These are phyloP conservation scores for Triticum monococcum DNA, from an alignment of 176 grass and related monocot species.

Conservation along the genomic window DNA sequence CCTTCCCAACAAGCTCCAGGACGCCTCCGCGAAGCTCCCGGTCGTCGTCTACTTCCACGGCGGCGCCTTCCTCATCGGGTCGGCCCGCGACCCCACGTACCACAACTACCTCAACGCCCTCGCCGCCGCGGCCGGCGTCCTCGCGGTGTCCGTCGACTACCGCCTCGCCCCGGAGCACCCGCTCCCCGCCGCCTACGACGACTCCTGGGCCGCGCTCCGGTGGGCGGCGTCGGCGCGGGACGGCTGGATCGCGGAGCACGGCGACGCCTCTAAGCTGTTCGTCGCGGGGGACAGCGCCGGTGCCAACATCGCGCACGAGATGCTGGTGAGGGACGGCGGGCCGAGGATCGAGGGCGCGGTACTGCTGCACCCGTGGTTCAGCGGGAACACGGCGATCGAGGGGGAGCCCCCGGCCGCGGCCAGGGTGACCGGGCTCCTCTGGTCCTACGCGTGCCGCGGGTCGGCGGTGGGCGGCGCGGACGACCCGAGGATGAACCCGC, in stretches of 20 bases:
- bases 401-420: neutral
- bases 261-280: constrained; percentile 44
- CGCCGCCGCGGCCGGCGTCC: constrained; percentile 22
- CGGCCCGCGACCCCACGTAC: constrained; percentile 32
- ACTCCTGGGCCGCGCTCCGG: constrained; percentile 31
- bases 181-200: constrained; percentile 54
- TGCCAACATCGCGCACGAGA: constrained; percentile 71
- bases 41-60: constrained; percentile 47
- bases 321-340: constrained; percentile 24
- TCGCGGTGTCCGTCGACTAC: constrained; percentile 41
- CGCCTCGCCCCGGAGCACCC: constrained; percentile 60
- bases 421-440: neutral
- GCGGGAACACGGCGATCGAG: constrained; percentile 28
- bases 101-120: constrained; percentile 39
- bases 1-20: constrained; percentile 29
- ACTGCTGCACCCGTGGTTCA: constrained; percentile 58
- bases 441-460: constrained; percentile 38
- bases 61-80: constrained; percentile 47
- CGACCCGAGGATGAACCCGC: constrained; percentile 52
- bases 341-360: constrained; percentile 40
- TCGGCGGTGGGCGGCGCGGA: constrained; percentile 42
- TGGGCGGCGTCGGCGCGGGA: constrained; percentile 46
- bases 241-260: constrained; percentile 46
- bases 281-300: constrained; percentile 80
- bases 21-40: constrained; percentile 33